A percentile compares a stretch with the other conserved stretches of the same genome.
These are phyloP conservation scores for Tephrocybe sp. DNA, from an alignment of 768 basidiomycete species.

Conservation along the genomic window DNA sequence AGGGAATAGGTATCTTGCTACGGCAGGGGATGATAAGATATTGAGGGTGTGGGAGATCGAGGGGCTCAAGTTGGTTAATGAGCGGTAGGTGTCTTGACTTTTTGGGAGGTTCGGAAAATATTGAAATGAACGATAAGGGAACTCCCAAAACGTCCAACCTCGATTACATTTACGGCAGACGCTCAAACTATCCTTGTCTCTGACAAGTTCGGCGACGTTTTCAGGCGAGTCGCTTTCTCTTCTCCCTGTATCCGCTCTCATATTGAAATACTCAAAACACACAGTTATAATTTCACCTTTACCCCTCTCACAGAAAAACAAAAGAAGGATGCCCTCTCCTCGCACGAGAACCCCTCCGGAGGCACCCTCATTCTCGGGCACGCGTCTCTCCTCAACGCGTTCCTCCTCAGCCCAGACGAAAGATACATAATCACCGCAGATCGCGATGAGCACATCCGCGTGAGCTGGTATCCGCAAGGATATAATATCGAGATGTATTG, in stretches of 20 bases:
- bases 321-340: conserved; percentile 43
- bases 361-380: conserved; percentile 84
- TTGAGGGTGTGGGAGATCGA: conserved; percentile 75
- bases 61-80: conserved; percentile 53
- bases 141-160: conserved; percentile 81
- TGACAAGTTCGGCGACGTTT: conserved; percentile 96
- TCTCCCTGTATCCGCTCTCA: too few species aligned
- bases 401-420: conserved; percentile 67
- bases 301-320: conserved; percentile 28
- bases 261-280: conserved; percentile 2
- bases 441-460: conserved; percentile 92
- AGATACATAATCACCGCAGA: conserved; percentile 86
- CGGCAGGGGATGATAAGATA: conserved; percentile 77
- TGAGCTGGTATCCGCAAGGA: conserved; percentile 88
- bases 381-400: conserved; percentile 78
- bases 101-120: neutral
- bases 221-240: conserved; percentile 57
- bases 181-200: conserved; percentile 73
- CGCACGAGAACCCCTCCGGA: conserved; percentile 70
- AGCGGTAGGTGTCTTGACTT: conserved; percentile 56
- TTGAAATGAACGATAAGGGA: conserved; percentile 53
- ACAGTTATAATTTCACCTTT: conserved; percentile 63
- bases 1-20: conserved; percentile 50
- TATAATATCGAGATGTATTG: conserved; percentile 86
- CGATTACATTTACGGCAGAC: conserved; percentile 59